Conservation (phyloP, 78 protist species). For the Planoprotostelium fungivorum region DNA sequence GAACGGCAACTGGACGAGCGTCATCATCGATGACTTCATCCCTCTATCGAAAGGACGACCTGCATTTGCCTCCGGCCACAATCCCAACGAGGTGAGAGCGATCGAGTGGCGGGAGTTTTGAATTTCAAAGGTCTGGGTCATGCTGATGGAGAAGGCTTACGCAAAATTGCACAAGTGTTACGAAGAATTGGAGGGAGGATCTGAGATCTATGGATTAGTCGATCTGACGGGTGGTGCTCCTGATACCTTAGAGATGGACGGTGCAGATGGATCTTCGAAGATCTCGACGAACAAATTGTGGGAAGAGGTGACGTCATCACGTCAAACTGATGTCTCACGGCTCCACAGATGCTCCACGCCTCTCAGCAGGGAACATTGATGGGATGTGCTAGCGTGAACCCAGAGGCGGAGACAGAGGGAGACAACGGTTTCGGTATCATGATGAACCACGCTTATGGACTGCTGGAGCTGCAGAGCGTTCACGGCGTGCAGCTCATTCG, state of each 20-base stretch:
- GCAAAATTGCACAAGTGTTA: not conserved
- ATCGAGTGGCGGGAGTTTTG: not conserved
- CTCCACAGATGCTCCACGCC: not conserved
- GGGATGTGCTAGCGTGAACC: not conserved
- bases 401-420: not conserved
- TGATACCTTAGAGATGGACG: not conserved
- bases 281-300: not conserved
- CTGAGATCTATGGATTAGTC: not conserved
- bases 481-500: not conserved
- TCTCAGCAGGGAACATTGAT: not conserved
- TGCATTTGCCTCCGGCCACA: not conserved
- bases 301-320: not conserved
- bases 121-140: not conserved
- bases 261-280: not conserved
- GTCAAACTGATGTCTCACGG: too few species aligned
- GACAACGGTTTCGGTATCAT: not conserved
- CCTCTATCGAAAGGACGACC: not conserved
- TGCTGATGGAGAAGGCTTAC: conserved; percentile 6
- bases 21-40: not conserved
- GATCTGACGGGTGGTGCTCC: conserved; percentile 5
- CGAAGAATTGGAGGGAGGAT: conserved; percentile 3
- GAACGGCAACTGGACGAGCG: not conserved
- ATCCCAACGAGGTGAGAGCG: not conserved
- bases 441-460: not conserved
- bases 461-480: not conserved